Evolutionary conservation across 2,329 filamentous ascomycete species (phyloP).

Genomic region (Dactylonectria macrodidyma): DNA sequence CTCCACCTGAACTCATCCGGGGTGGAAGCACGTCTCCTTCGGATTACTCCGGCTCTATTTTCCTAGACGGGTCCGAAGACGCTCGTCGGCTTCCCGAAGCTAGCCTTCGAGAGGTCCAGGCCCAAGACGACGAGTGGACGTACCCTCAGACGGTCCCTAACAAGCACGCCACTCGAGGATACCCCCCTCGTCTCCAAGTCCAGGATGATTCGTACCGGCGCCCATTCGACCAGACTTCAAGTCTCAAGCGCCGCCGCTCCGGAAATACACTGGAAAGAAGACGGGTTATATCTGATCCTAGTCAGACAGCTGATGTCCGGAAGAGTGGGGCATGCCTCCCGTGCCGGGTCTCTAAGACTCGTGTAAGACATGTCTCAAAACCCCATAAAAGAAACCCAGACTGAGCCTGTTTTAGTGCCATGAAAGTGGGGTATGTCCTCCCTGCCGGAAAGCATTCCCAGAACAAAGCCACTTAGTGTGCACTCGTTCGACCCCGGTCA

Average conservation of each 20-base stretch:
- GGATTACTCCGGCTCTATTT: slow-evolving; percentile 55
- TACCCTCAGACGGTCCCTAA: slow-evolving; percentile 54
- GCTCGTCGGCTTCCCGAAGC: slow-evolving; percentile 48
- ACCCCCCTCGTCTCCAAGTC: slow-evolving; percentile 53
- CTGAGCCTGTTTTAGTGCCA: slow-evolving; percentile 55
- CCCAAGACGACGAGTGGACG: slow-evolving; percentile 59
- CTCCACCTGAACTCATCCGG: slow-evolving; percentile 56
- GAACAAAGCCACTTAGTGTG: slow-evolving; percentile 58
- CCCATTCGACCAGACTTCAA: slow-evolving; percentile 43
- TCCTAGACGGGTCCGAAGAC: slow-evolving; percentile 51
- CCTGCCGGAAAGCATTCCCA: slow-evolving; percentile 59
- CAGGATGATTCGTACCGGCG: slow-evolving; percentile 47
- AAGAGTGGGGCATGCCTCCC: slow-evolving; percentile 64
- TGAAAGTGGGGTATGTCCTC: slow-evolving; percentile 59
- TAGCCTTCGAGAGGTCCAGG: slow-evolving; percentile 54
- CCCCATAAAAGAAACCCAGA: slow-evolving; percentile 38
- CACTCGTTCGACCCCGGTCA: slow-evolving; percentile 55
- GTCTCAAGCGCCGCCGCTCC: slow-evolving; percentile 56
- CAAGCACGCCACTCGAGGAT: slow-evolving; percentile 51
- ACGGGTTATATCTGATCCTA: slow-evolving; percentile 56
- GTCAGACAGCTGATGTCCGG: slow-evolving; percentile 65
- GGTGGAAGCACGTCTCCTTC: slow-evolving; percentile 59
- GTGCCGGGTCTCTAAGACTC: slow-evolving; percentile 64
- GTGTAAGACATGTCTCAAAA: slow-evolving; percentile 56
- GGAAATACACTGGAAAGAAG: slow-evolving; percentile 53